Percentiles rank a stretch among this genome's conserved stretches.
These are phyloP conservation scores for Luffa aegyptiaca DNA, from an alignment of 306 rosid genomes.

Conservation along the genomic window DNA sequence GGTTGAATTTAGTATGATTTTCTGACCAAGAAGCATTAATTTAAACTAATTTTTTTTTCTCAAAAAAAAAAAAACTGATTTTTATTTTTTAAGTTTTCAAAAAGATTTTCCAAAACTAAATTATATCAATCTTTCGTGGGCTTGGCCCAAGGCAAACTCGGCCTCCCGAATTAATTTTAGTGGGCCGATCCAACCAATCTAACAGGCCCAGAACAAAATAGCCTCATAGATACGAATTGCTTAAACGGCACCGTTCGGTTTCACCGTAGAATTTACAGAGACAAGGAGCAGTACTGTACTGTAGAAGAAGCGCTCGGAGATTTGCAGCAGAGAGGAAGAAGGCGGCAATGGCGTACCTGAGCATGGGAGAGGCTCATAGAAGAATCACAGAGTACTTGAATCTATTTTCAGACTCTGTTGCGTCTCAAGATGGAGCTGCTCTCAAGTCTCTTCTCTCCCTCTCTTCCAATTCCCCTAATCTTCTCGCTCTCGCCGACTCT, in stretches of 20 bases:
- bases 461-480: conserved; percentile 46
- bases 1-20: too few species aligned
- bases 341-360: conserved; percentile 54
- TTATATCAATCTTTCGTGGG: not conserved
- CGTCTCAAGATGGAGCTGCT: conserved; percentile 56
- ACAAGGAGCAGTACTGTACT: not conserved
- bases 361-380: conserved; percentile 93
- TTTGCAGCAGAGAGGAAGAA: not conserved
- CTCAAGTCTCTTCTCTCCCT: conserved; percentile 63
- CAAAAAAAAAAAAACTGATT: too few species aligned
- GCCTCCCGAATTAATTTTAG: not conserved
- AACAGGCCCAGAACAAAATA: not conserved
- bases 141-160: not conserved
- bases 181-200: not conserved
- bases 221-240: not conserved
- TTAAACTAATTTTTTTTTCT: too few species aligned
- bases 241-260: not conserved
- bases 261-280: not conserved
- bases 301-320: not conserved
- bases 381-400: conserved; percentile 67
- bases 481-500: conserved; percentile 69
- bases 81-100: too few species aligned
- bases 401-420: conserved; percentile 64
- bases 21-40: too few species aligned
- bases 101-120: too few species aligned